A percentile compares a stretch with the other conserved stretches of the same genome.
Conservation (phyloP, 345 rosid species). For the Sisymbrium altissimum region DNA sequence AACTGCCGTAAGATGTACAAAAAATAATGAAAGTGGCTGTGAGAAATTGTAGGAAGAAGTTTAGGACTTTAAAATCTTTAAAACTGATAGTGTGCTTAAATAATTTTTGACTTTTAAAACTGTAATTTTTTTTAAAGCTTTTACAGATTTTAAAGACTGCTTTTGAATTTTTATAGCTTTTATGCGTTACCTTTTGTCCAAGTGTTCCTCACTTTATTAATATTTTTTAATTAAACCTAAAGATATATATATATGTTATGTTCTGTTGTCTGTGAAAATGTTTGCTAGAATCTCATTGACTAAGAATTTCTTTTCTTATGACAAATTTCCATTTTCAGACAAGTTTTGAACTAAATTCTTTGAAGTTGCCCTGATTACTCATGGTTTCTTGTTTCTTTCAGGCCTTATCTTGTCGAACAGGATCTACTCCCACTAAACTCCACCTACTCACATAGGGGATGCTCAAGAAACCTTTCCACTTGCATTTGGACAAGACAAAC, state of each 20-base stretch:
- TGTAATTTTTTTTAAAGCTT: too few species aligned
- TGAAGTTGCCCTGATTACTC: neutral
- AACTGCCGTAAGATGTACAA: too few species aligned
- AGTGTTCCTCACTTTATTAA: neutral
- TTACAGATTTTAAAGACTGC: neutral
- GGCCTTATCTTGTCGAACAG: constrained; percentile 67
- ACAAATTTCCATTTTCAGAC: neutral
- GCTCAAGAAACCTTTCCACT: constrained; percentile 59
- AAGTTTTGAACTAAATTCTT: neutral
- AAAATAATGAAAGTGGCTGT: too few species aligned
- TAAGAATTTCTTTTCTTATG: neutral
- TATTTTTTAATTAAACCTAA: neutral
- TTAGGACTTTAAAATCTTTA: too few species aligned
- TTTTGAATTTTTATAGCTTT: neutral
- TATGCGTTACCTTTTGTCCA: neutral
- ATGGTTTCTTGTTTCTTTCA: constrained; percentile 26
- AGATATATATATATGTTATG: neutral
- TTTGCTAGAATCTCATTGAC: neutral
- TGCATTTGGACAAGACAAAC: constrained; percentile 46
- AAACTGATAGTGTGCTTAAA: too few species aligned
- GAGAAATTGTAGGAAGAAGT: too few species aligned
- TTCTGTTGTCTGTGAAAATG: neutral
- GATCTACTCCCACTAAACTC: constrained; percentile 53
- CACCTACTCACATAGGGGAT: constrained; percentile 47
- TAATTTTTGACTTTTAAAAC: too few species aligned